These are phyloP conservation scores for Sporothrix phasma DNA, from an alignment of 2,329 filamentous ascomycete species.

Conservation along the genomic window DNA sequence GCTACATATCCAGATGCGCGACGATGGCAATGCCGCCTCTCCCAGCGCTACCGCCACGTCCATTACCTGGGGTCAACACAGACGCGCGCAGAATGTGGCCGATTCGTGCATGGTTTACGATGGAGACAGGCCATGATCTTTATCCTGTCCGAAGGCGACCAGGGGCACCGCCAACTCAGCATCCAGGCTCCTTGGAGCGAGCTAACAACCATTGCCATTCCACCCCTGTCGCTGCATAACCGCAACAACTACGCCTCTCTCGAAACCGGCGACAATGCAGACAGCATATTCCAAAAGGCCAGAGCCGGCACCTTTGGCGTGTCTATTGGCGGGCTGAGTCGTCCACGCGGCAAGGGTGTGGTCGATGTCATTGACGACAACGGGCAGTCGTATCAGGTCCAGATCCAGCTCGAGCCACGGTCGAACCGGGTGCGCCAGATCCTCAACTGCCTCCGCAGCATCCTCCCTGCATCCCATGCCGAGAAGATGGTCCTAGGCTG, in stretches of 20 bases:
- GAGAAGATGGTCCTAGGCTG: conserved; percentile 58
- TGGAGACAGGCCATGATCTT: conserved; percentile 57
- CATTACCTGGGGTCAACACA: conserved; percentile 40
- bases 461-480: conserved; percentile 48
- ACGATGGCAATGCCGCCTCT: conserved; percentile 16
- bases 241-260: conserved; percentile 1
- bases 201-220: conserved; percentile 56
- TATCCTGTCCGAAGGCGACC: conserved; percentile 54
- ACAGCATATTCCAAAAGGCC: conserved; percentile 6
- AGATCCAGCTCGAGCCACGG: conserved; percentile 56
- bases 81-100: conserved; percentile 55
- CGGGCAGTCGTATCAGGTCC: conserved; percentile 53
- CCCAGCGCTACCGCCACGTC: neutral
- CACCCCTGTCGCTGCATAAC: conserved; percentile 43
- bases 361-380: conserved; percentile 58
- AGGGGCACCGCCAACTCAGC: conserved; percentile 56
- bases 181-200: conserved; percentile 68
- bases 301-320: conserved; percentile 27
- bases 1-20: conserved; percentile 41
- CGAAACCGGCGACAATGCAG: neutral
- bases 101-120: conserved; percentile 65
- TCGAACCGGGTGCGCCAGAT: conserved; percentile 52
- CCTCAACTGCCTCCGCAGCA: conserved; percentile 52
- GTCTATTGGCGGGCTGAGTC: conserved; percentile 44
- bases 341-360: conserved; percentile 48